Percentiles rank a stretch among this genome's conserved stretches.
phyloP scores from a whole-genome alignment of 78 protist genomes.

The Dictyostelium capitatum region DNA sequence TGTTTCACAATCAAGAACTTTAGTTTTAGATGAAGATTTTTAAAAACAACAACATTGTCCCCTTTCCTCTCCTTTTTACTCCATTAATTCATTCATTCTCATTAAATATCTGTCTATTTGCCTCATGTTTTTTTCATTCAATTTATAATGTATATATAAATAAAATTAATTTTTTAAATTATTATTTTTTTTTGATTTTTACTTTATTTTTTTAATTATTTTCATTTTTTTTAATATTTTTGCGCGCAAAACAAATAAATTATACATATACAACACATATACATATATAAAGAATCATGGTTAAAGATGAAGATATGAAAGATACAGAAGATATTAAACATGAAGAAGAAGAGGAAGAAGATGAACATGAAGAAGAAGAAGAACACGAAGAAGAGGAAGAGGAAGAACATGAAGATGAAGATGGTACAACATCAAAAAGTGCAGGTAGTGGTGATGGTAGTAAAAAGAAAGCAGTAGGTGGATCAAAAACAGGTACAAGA shows the following conservation, averaged over 20 bases:
- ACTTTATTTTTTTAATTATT: no score
- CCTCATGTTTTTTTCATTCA: no score
- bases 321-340: neutral
- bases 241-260: neutral
- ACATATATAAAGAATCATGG: neutral
- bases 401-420: conserved; percentile 33
- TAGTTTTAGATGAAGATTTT: conserved; percentile 68
- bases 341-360: conserved; percentile 13
- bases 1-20: neutral
- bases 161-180: no score
- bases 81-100: neutral
- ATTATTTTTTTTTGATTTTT: no score
- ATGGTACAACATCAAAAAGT: neutral
- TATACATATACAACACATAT: neutral
- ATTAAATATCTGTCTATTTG: no score
- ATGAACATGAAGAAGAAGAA: conserved; percentile 8
- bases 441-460: neutral
- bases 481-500: neutral
- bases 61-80: neutral
- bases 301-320: conserved; percentile 42
- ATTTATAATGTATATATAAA: no score
- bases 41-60: neutral
- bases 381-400: conserved; percentile 26
- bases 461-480: neutral
- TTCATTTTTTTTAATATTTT: no score